Percentiles rank a stretch among this genome's conserved stretches.
Conservation (phyloP, 768 basidiomycete genomes). For the Leccinum olivaceopallidum region DNA sequence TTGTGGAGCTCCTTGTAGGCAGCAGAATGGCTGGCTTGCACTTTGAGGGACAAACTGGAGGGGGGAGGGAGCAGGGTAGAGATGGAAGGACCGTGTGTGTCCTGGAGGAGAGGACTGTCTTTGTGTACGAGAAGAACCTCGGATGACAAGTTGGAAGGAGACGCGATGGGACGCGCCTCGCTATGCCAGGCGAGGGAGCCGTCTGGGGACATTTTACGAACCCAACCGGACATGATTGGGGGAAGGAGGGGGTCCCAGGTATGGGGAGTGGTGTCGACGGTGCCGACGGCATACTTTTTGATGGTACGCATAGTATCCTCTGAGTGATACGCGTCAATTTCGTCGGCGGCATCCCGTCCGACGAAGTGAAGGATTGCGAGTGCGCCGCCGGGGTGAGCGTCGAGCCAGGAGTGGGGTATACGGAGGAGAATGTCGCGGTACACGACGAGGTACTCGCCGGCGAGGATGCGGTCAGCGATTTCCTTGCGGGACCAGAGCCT, state of each 20-base stretch:
- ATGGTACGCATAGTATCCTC: constrained; percentile 37
- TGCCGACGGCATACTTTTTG: constrained; percentile 62
- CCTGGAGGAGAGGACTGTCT: constrained; percentile 24
- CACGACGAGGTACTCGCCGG: constrained; percentile 75
- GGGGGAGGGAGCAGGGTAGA: constrained; percentile 53
- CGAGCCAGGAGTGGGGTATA: constrained; percentile 76
- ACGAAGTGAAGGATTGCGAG: constrained; percentile 93
- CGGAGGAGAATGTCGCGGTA: constrained; percentile 63
- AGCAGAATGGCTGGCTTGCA: constrained; percentile 65
- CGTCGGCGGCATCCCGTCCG: constrained; percentile 92
- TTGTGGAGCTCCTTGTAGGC: constrained; percentile 82
- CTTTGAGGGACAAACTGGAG: constrained; percentile 51
- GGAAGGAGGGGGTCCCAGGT: constrained; percentile 80
- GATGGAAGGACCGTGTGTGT: constrained; percentile 41
- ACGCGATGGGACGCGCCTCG: constrained; percentile 52
- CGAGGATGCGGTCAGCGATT: constrained; percentile 69
- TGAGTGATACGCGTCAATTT: constrained; percentile 90
- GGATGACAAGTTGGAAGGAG: constrained; percentile 38
- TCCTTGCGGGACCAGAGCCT: constrained; percentile 48
- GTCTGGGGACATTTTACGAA: constrained; percentile 50
- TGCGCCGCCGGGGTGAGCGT: constrained; percentile 84
- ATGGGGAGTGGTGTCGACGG: constrained; percentile 52
- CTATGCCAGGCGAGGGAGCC: constrained; percentile 56
- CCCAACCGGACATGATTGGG: constrained; percentile 85
- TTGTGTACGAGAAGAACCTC: constrained; percentile 65